A percentile compares a stretch with the other conserved stretches of the same genome.
Evolutionary conservation across 352 stramenopile genomes (phyloP).

Genomic region (Phytophthora sp.): DNA sequence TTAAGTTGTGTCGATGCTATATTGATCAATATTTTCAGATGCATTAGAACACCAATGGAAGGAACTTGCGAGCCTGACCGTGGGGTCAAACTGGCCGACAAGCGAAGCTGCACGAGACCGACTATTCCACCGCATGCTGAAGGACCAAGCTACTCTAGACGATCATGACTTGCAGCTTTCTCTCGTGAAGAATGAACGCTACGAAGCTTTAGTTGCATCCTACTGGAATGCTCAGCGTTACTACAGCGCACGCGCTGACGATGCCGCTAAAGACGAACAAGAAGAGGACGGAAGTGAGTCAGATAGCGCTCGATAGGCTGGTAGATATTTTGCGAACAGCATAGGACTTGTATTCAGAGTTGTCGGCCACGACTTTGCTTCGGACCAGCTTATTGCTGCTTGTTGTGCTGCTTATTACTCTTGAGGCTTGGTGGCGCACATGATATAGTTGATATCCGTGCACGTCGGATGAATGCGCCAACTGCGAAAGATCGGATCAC

Average conservation of each 20-base stretch:
- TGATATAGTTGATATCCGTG: conserved; percentile 85
- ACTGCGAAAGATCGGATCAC: conserved; percentile 71
- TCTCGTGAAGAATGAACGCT: conserved; percentile 55
- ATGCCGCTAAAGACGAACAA: conserved; percentile 5
- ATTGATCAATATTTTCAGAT: conserved; percentile 35
- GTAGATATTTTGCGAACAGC: conserved; percentile 2
- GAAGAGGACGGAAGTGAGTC: not conserved
- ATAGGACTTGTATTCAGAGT: not conserved
- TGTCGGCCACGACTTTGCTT: not conserved
- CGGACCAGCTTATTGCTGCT: not conserved
- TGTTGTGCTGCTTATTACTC: conserved; percentile 22
- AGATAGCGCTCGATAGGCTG: conserved; percentile 20
- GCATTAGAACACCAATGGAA: conserved; percentile 66
- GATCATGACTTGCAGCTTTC: conserved; percentile 51
- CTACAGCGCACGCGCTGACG: conserved; percentile 26
- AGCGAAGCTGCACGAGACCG: conserved; percentile 49
- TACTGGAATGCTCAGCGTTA: conserved; percentile 52
- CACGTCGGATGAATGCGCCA: conserved; percentile 80
- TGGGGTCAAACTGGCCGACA: conserved; percentile 62
- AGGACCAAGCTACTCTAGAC: conserved; percentile 56
- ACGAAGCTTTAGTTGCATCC: conserved; percentile 50
- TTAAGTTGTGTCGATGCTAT: not conserved
- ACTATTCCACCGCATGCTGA: conserved; percentile 77
- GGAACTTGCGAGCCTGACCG: conserved; percentile 56
- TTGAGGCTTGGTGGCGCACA: conserved; percentile 72